phyloP scores from a whole-genome alignment of 1,284 basidiomycete species.

The Sporisorium iseilematis-ciliati region DNA sequence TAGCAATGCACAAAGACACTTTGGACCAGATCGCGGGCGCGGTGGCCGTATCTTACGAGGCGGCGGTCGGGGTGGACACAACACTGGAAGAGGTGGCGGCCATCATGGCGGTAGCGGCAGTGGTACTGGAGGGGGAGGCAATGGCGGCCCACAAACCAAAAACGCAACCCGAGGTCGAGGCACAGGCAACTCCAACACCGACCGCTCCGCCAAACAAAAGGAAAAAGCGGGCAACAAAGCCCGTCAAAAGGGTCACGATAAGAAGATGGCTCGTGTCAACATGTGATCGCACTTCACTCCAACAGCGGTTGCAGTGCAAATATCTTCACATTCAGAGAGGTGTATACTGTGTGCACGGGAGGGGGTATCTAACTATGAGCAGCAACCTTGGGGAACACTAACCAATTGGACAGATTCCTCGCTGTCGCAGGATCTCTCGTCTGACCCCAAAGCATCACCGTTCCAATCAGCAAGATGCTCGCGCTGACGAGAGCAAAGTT shows the following conservation, averaged over 20 bases:
- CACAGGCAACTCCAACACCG: constrained; percentile 42
- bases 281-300: not conserved
- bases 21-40: constrained; percentile 49
- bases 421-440: constrained; percentile 38
- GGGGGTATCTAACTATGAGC: constrained; percentile 5
- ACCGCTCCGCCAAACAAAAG: constrained; percentile 46
- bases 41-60: constrained; percentile 50
- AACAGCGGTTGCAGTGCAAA: not conserved
- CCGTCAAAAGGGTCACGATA: constrained; percentile 42
- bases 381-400: constrained; percentile 43
- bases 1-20: not conserved
- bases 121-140: constrained; percentile 6
- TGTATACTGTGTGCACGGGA: not conserved
- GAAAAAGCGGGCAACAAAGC: constrained; percentile 55
- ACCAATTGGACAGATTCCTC: constrained; percentile 40
- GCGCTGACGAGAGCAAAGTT: constrained; percentile 46
- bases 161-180: constrained; percentile 37
- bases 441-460: constrained; percentile 45
- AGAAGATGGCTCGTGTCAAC: constrained; percentile 46
- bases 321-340: no score
- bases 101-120: constrained; percentile 9
- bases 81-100: constrained; percentile 18
- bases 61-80: constrained; percentile 16
- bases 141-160: constrained; percentile 17
- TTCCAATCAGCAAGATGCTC: constrained; percentile 35